These are phyloP conservation scores for Fomitopsis pinicola DNA, from an alignment of 1,284 basidiomycete species.

Conservation along the genomic window DNA sequence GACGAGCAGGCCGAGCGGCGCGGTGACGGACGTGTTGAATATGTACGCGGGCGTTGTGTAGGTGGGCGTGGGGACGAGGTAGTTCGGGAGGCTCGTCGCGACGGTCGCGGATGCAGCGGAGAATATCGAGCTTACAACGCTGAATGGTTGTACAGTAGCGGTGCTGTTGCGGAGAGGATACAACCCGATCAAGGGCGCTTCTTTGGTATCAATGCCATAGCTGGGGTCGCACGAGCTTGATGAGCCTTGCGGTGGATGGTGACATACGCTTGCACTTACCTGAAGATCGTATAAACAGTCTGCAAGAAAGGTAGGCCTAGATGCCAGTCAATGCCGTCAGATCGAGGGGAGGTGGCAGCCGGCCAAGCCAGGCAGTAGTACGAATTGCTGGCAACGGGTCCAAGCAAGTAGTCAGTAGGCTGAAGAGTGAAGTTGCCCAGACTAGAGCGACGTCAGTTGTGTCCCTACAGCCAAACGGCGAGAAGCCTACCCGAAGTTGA, in stretches of 20 bases:
- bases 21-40: constrained; percentile 66
- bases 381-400: constrained; percentile 61
- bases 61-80: constrained; percentile 61
- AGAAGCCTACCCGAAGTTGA: constrained; percentile 64
- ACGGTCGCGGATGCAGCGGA: constrained; percentile 63
- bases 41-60: constrained; percentile 63
- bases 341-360: constrained; percentile 54
- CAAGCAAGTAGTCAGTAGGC: constrained; percentile 82
- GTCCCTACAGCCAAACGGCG: background rate
- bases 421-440: constrained; percentile 59
- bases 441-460: constrained; percentile 28
- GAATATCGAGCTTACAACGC: constrained; percentile 48
- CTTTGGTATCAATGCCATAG: constrained; percentile 67
- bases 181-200: constrained; percentile 70
- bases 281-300: constrained; percentile 81
- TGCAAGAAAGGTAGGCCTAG: constrained; percentile 78
- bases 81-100: constrained; percentile 74
- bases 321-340: constrained; percentile 87
- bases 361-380: constrained; percentile 83
- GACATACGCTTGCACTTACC: constrained; percentile 35
- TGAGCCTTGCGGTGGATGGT: background rate
- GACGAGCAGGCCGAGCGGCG: constrained; percentile 48
- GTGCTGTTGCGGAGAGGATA: constrained; percentile 54
- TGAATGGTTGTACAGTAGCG: constrained; percentile 34
- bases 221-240: constrained; percentile 29